Percentiles rank a stretch among this genome's conserved stretches.
Conservation (phyloP, 441 rosid species). For the Macaranga tanarius region DNA sequence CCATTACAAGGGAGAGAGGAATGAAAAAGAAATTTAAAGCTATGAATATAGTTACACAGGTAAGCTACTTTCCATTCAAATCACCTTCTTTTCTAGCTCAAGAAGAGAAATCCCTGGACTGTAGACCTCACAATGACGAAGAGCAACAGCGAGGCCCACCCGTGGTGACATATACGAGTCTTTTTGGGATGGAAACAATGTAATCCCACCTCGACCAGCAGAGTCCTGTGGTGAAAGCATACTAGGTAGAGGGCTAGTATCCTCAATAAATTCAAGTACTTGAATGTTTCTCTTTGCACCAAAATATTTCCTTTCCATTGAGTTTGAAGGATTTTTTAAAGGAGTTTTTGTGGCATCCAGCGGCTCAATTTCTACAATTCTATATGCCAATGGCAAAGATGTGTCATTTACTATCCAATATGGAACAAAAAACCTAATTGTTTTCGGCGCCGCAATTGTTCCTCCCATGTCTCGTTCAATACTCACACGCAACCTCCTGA, state of each 20-base stretch:
- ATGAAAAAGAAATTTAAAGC: slow-evolving; percentile 14
- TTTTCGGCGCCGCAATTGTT: slow-evolving; percentile 78
- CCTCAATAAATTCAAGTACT: slow-evolving; percentile 86
- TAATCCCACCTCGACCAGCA: slow-evolving; percentile 71
- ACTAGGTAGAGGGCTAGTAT: slow-evolving; percentile 85
- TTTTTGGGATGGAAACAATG: slow-evolving; percentile 73
- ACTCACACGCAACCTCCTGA: slow-evolving; percentile 94
- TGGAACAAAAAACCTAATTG: slow-evolving; percentile 87
- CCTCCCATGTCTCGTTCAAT: slow-evolving; percentile 95
- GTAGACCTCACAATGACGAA: slow-evolving; percentile 72
- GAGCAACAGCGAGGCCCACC: slow-evolving; percentile 88
- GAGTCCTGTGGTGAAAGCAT: slow-evolving; percentile 98
- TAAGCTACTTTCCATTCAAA: slow-evolving; percentile 10
- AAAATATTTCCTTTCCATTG: slow-evolving; percentile 56
- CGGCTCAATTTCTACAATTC: slow-evolving; percentile 87
- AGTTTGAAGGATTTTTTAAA: slow-evolving; percentile 51
- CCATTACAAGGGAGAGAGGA: background rate
- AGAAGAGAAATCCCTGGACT: slow-evolving; percentile 96
- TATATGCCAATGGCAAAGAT: slow-evolving; percentile 73
- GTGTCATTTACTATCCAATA: slow-evolving; percentile 96
- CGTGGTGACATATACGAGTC: slow-evolving; percentile 73
- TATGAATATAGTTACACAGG: background rate
- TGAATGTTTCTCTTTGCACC: slow-evolving; percentile 61
- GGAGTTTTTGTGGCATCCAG: slow-evolving; percentile 55
- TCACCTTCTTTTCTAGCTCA: slow-evolving; percentile 98